Evolutionary conservation across 805 yeast genomes (phyloP), one percentile per base, ranked within the genome.

Genomic region (Nakazawaea peltata): DNA sequence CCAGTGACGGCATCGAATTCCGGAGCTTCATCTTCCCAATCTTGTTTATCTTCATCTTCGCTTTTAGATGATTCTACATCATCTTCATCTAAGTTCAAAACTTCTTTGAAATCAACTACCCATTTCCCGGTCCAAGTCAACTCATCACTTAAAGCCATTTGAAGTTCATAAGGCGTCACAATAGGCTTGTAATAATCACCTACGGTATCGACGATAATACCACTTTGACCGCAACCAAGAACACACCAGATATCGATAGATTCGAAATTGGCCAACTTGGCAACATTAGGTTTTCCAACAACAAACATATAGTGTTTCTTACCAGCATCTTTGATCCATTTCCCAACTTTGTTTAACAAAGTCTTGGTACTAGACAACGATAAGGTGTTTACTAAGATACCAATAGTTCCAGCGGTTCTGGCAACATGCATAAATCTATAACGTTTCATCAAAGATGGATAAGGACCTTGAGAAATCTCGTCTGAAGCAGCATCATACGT

Each of bases 231-330:
- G 54, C 98, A 92, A 0, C 98, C 98, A 11, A 92, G 57, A 10
- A 92, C 73, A 50, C 94, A 88, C 97, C 98, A 92, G 16, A 84
- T 70, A 46, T 92, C 97, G 11, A 92, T 73, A n/a, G 76, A 78
- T 43, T 90, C 98, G 53, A 92, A 92, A 54, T 92, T 92, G 8
- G 97, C 98, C 34, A 92, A 64, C 50, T 92, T 92, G 18, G 98
- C 95, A 14, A 92, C 97, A 50, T 92, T 92, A 8, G 97, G 97
- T 55, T 92, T 92, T 9, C 98, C 98, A 4, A 92, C 97, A 3
- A 88, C 97, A 61, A 92, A 87, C 52, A 86, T 71, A 51, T 92
- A 92, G 45, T 84, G 90, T 51, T 92, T 92, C 58, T 92, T 92
- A 2, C 84, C 96, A 0, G 90, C 87, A 3, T 63, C 66, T 34